Evolutionary conservation across 371 early-diverging fungal genomes (phyloP).

Genomic region (Apophysomyces trapeziformis): DNA sequence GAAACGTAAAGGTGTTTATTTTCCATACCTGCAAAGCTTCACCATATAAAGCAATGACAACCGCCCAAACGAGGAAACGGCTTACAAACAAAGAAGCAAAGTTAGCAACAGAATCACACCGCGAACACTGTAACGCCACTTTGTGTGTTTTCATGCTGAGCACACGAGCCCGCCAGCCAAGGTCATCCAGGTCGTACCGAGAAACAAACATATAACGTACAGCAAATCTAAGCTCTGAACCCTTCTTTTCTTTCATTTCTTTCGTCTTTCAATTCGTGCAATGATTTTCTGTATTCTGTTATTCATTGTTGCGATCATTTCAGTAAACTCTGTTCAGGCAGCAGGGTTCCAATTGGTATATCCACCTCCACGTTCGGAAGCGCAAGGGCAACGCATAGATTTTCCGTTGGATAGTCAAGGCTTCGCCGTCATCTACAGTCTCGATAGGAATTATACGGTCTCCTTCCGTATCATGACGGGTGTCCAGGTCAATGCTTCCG

Average conservation of each 20-base stretch:
- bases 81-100: too few relatives aligned
- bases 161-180: neutral
- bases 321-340: neutral
- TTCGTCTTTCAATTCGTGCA: neutral
- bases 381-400: slow-evolving; percentile 1
- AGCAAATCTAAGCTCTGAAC: neutral
- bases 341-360: slow-evolving; percentile 4
- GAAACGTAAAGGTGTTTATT: too few relatives aligned
- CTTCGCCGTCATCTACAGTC: neutral
- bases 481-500: neutral
- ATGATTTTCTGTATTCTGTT: neutral
- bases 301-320: neutral
- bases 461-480: neutral
- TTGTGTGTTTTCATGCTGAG: neutral
- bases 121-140: neutral
- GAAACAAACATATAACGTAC: neutral
- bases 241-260: neutral
- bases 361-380: neutral
- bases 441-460: neutral
- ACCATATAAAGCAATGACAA: too few relatives aligned
- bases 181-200: neutral
- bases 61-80: too few relatives aligned
- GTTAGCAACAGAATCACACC: too few relatives aligned
- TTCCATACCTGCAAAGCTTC: too few relatives aligned
- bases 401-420: neutral